Conservation (phyloP, 1,139 yeast species). For the Saccharomyces pastorianus region DNA sequence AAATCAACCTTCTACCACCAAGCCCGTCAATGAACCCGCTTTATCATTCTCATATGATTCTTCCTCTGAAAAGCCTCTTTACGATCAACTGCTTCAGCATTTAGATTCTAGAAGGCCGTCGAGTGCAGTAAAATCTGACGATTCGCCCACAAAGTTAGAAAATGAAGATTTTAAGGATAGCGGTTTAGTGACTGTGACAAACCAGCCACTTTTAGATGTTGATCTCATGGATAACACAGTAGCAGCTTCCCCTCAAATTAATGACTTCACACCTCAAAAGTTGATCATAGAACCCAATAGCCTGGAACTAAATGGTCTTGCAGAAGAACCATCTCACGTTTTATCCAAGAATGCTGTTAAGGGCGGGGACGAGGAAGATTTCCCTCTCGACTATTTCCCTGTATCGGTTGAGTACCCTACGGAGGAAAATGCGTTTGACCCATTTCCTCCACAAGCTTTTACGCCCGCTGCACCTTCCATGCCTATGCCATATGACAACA, state of each 20-base stretch:
- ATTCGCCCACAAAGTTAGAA: neutral
- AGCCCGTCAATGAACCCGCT: slow-evolving; percentile 54
- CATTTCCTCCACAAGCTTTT: neutral
- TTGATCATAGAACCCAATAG: neutral
- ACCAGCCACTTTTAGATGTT: neutral
- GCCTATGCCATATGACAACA: neutral
- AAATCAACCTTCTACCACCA: slow-evolving; percentile 50
- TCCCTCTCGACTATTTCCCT: slow-evolving; percentile 59
- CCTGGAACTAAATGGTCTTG: neutral
- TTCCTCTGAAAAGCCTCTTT: slow-evolving; percentile 17
- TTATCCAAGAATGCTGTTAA: slow-evolving; percentile 19
- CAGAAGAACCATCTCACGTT: neutral
- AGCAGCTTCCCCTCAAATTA: neutral
- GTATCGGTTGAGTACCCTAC: slow-evolving; percentile 30
- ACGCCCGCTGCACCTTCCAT: neutral
- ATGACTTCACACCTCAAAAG: neutral
- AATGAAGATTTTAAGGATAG: neutral
- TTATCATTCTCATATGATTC: slow-evolving; percentile 46
- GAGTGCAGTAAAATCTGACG: neutral
- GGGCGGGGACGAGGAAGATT: slow-evolving; percentile 36
- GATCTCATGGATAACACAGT: neutral
- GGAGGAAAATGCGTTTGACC: slow-evolving; percentile 15
- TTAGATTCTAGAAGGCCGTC: neutral
- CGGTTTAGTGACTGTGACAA: neutral
- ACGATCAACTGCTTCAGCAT: slow-evolving; percentile 25